A percentile compares a stretch with the other conserved stretches of the same genome.
phyloP scores from a whole-genome alignment of 345 rosid species.

The Capsella bursapastoris region DNA sequence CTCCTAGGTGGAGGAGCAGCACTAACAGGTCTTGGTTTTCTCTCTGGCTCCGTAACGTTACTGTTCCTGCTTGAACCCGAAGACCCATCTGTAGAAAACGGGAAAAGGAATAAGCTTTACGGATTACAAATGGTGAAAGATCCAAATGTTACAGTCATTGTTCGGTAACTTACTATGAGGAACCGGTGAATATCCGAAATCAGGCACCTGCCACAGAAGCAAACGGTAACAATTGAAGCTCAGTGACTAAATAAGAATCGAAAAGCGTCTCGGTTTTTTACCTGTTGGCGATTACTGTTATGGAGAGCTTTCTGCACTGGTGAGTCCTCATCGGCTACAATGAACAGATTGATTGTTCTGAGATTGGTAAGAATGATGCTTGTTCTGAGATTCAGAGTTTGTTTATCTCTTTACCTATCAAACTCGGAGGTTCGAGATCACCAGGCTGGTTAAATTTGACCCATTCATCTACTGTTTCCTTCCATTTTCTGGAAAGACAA shows the following conservation, averaged over 20 bases:
- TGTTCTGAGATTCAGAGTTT: constrained; percentile 22
- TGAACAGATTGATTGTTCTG: constrained; percentile 23
- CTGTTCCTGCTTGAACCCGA: constrained; percentile 73
- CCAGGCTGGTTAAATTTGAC: constrained; percentile 84
- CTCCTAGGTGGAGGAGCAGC: constrained; percentile 47
- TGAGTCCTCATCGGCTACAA: constrained; percentile 84
- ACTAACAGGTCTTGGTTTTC: constrained; percentile 55
- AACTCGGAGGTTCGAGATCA: constrained; percentile 66
- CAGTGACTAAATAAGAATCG: constrained; percentile 44
- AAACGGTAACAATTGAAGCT: constrained; percentile 46
- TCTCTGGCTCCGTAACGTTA: constrained; percentile 70
- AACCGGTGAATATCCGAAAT: constrained; percentile 46
- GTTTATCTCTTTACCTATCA: constrained; percentile 62
- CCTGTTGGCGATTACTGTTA: constrained; percentile 84
- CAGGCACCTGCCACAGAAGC: constrained; percentile 45
- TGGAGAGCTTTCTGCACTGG: constrained; percentile 75
- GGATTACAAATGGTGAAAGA: neutral
- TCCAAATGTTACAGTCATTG: neutral
- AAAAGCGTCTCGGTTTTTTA: constrained; percentile 40
- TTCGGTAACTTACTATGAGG: constrained; percentile 43
- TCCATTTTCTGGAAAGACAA: constrained; percentile 77
- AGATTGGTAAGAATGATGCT: constrained; percentile 19
- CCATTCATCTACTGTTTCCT: constrained; percentile 92
- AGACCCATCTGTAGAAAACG: constrained; percentile 62
- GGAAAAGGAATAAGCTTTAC: constrained; percentile 28